phyloP scores from a whole-genome alignment of 177 flowering plant species.

The Vitis hybrid region DNA sequence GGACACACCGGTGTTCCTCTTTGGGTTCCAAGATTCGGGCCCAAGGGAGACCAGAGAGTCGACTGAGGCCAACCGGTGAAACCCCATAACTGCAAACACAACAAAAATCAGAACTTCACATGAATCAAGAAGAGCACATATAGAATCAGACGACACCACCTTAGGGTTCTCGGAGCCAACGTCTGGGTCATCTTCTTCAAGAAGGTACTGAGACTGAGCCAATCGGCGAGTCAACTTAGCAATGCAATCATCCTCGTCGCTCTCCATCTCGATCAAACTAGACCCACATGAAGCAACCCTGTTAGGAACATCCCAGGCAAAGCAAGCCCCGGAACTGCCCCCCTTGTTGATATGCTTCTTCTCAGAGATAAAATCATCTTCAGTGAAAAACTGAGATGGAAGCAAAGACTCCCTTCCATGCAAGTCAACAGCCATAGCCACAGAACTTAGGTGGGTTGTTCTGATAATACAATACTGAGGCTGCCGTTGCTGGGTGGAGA shows the following conservation, averaged over 20 bases:
- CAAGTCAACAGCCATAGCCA: slow-evolving; percentile 28
- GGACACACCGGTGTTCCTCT: background rate
- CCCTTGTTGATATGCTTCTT: background rate
- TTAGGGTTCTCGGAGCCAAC: background rate
- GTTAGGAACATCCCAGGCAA: background rate
- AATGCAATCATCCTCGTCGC: slow-evolving; percentile 29
- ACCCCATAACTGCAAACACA: slow-evolving; percentile 13
- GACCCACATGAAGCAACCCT: slow-evolving; percentile 15
- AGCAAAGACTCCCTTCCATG: slow-evolving; percentile 15
- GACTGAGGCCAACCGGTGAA: slow-evolving; percentile 14
- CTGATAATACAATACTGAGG: background rate
- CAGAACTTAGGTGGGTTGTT: slow-evolving; percentile 7
- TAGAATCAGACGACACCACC: background rate
- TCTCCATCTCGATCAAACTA: slow-evolving; percentile 11
- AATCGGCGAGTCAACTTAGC: slow-evolving; percentile 42
- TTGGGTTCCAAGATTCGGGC: slow-evolving; percentile 12
- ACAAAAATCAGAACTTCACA: background rate
- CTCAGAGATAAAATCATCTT: background rate
- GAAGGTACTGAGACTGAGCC: slow-evolving; percentile 38
- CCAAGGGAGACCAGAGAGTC: slow-evolving; percentile 18
- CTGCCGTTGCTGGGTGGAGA: slow-evolving; percentile 4
- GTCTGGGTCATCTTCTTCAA: slow-evolving; percentile 32
- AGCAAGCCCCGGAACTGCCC: background rate
- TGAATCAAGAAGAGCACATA: background rate
- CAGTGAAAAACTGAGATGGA: slow-evolving; percentile 5